Evolutionary conservation across 129 eudicot genomes (phyloP).

Genomic region (Flaveria sonorensis): DNA sequence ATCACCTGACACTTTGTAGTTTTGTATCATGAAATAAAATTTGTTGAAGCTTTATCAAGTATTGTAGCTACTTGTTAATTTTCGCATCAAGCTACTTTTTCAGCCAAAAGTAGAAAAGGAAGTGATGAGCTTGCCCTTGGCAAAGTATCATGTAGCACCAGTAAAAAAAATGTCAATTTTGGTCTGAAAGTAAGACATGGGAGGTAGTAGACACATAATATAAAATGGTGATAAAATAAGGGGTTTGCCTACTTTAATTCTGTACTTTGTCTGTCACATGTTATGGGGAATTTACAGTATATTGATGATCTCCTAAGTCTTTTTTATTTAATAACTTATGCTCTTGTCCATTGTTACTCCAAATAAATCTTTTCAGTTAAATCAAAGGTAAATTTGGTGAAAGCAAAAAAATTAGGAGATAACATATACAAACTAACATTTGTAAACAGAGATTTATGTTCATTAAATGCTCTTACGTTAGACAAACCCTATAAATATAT

Average conservation of each 20-base stretch:
- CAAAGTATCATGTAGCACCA: background rate
- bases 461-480: constrained; percentile 13
- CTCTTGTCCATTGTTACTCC: background rate
- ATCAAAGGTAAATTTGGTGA: background rate
- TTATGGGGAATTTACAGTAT: too few species aligned
- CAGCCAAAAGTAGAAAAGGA: background rate
- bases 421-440: background rate
- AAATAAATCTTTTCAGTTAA: background rate
- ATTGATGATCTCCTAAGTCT: background rate
- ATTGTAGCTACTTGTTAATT: background rate
- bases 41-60: background rate
- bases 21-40: constrained; percentile 21
- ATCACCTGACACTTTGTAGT: background rate
- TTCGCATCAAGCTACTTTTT: constrained; percentile 1
- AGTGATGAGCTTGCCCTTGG: constrained; percentile 7
- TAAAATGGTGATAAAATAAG: background rate
- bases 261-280: too few species aligned
- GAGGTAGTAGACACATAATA: background rate
- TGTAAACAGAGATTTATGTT: background rate
- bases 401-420: background rate
- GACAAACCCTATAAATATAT: constrained; percentile 6
- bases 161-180: constrained; percentile 4
- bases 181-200: background rate
- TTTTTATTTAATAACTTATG: background rate
- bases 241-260: too few species aligned